A percentile compares a stretch with the other conserved stretches of the same genome.
phyloP scores from a whole-genome alignment of 139 green algal species.

The Chlorella sorokiniana region DNA sequence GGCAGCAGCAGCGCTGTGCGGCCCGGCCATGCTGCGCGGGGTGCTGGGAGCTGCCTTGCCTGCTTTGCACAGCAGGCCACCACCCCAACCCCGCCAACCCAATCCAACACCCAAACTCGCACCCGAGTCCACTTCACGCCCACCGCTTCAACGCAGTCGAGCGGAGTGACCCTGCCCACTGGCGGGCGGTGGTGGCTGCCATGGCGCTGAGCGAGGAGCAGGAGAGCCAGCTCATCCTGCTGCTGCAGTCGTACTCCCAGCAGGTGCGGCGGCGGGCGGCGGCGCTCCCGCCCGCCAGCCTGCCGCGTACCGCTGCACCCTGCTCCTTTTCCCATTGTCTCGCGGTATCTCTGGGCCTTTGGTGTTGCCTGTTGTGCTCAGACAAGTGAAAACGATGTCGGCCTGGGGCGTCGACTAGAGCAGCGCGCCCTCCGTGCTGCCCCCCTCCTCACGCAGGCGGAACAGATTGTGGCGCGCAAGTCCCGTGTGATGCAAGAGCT shows the following conservation, averaged over 20 bases:
- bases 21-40: too few species aligned
- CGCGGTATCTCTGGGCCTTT: too few species aligned
- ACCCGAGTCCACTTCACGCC: too few species aligned
- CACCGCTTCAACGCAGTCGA: background rate
- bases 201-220: constrained; percentile 22
- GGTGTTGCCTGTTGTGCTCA: too few species aligned
- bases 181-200: constrained; percentile 7
- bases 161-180: constrained; percentile 1
- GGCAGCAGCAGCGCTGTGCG: too few species aligned
- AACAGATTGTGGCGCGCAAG: constrained; percentile 25
- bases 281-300: background rate
- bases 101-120: too few species aligned
- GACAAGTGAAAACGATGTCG: too few species aligned
- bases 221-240: constrained; percentile 21
- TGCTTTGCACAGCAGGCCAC: too few species aligned
- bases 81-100: background rate
- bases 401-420: too few species aligned
- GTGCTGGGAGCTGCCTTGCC: too few species aligned
- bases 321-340: too few species aligned
- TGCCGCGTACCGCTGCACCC: too few species aligned
- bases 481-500: constrained; percentile 16
- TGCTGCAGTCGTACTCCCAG: constrained; percentile 22
- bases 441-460: background rate
- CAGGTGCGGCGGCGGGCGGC: background rate
- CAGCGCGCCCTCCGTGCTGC: background rate